A percentile compares a stretch with the other conserved stretches of the same genome.
phyloP scores from a whole-genome alignment of 148 eudicot genomes.

The Beta vulgaris region DNA sequence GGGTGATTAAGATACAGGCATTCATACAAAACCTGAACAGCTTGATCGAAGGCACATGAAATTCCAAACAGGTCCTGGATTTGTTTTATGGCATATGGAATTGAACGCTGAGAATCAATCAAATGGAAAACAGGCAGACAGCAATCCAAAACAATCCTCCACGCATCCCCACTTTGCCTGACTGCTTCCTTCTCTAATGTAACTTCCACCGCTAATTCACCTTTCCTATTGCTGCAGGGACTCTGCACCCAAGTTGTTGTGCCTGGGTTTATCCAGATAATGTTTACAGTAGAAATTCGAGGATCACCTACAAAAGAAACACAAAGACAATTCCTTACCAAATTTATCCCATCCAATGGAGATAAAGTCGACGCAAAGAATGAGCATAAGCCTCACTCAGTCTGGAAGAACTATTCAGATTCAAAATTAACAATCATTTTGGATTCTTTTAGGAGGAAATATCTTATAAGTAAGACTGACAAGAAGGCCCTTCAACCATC shows the following conservation, averaged over 20 bases:
- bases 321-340: slow-evolving; percentile 2
- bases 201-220: slow-evolving; percentile 82
- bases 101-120: slow-evolving; percentile 70
- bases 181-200: slow-evolving; percentile 74
- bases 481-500: not conserved
- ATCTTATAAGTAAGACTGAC: not conserved
- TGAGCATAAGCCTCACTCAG: not conserved
- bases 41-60: slow-evolving; percentile 90
- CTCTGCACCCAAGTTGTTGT: slow-evolving; percentile 64
- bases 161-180: slow-evolving; percentile 80
- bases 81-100: slow-evolving; percentile 90
- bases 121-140: slow-evolving; percentile 81
- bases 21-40: slow-evolving; percentile 62
- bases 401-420: not conserved
- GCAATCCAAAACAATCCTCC: slow-evolving; percentile 85
- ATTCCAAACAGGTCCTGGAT: slow-evolving; percentile 87
- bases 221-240: slow-evolving; percentile 44
- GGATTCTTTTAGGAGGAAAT: not conserved
- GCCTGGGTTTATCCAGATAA: slow-evolving; percentile 78
- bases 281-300: slow-evolving; percentile 60
- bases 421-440: not conserved
- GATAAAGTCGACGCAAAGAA: not conserved
- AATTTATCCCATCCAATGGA: not conserved
- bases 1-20: not conserved
- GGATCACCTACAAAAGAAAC: slow-evolving; percentile 65